Percentiles rank a stretch among this genome's conserved stretches.
phyloP scores from a whole-genome alignment of 306 rosid species.

The Casuarina glauca region DNA sequence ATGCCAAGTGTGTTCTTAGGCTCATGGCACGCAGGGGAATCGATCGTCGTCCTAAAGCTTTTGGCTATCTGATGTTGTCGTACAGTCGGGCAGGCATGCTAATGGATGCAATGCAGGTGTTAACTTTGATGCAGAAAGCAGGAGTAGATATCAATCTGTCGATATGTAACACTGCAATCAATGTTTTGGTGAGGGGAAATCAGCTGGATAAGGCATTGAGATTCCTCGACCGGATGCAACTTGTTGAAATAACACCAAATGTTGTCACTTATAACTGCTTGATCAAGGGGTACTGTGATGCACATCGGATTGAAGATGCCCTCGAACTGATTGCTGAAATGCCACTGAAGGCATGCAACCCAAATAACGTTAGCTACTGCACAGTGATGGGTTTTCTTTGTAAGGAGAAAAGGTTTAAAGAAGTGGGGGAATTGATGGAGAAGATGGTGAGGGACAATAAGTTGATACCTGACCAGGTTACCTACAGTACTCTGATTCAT shows the following conservation, averaged over 20 bases:
- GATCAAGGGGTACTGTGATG: constrained; percentile 80
- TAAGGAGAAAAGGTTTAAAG: constrained; percentile 55
- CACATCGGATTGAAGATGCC: constrained; percentile 54
- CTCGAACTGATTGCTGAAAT: constrained; percentile 64
- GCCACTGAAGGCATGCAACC: constrained; percentile 62
- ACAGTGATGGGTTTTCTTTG: constrained; percentile 78
- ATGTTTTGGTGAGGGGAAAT: constrained; percentile 65
- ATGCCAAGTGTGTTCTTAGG: constrained; percentile 69
- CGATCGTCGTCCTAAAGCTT: constrained; percentile 56
- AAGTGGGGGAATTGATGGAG: constrained; percentile 58
- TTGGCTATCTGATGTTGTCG: constrained; percentile 74
- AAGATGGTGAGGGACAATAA: constrained; percentile 54
- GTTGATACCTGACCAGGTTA: constrained; percentile 73
- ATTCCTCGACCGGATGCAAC: constrained; percentile 61
- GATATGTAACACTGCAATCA: constrained; percentile 70
- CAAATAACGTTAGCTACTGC: constrained; percentile 84
- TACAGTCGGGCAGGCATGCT: constrained; percentile 79
- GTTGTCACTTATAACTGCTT: constrained; percentile 71
- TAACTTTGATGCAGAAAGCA: constrained; percentile 92
- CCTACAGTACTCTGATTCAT: constrained; percentile 74
- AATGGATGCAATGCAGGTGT: constrained; percentile 58
- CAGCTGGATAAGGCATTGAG: constrained; percentile 68
- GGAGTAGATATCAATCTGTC: constrained; percentile 75
- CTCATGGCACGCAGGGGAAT: constrained; percentile 71
- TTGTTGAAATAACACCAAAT: constrained; percentile 63